Evolutionary conservation across 495 filamentous ascomycete species (phyloP), one percentile per base, ranked within the genome.

Genomic region (Penicillium paradoxum): DNA sequence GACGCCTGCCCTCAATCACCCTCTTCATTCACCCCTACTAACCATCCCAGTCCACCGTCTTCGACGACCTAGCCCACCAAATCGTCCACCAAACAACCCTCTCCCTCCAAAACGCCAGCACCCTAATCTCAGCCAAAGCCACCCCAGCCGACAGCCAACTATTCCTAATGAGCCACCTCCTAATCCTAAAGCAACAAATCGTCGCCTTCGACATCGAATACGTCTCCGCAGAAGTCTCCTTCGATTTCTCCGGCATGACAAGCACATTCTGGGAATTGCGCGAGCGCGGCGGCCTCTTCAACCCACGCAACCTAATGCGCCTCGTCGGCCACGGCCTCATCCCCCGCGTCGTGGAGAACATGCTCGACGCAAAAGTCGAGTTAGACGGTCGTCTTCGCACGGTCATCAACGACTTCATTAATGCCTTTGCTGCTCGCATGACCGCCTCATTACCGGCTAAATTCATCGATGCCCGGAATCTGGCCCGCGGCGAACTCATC

Each of bases 151-250:
- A 93, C 66, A 80, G 82, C 1, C 84, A 90, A 56, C 79, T 97
- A 27, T 97, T 97, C 69, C 82, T 95, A 54, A 85, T 97, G 70
- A 91, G 89, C 57, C 91, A 97, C 64, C 78, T 97, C 2, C 84
- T 96, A 34, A 83, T 95, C 54, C 81, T 97, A 10, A 95, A 95
- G 61, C 90, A 92, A 57, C 86, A 92, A 57, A 89, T 97, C 25
- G 81, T 96, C 32, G 89, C 90, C 15, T 91, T 96, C 56, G 91
- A 97, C 71, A 93, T 97, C 51, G 84, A 87, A 66, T 92, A 87
- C 58, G 88, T 91, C 39, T 83, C 87, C 29, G 85, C 88, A 29
- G 83, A 83, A 54, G 73, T 86, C 27, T 79, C 81, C 15, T 79
- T 88, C 57, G 85, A 95, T 68, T 93, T 96, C 68, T 82, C 86